Conservation (phyloP, 2,329 filamentous ascomycete species). For the Xylariaceae sp. region DNA sequence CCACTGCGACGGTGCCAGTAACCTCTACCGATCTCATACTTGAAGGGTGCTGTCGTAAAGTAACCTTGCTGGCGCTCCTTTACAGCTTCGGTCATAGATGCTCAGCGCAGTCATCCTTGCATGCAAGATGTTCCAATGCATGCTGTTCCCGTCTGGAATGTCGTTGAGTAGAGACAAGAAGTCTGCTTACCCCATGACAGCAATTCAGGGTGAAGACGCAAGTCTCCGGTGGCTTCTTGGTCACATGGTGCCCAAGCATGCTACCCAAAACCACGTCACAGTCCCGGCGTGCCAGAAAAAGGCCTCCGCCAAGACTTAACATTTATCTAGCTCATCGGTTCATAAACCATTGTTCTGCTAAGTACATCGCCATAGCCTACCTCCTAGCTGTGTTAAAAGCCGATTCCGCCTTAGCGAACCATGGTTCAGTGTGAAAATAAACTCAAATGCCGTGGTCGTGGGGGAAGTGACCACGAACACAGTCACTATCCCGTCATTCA, state of each 20-base stretch:
- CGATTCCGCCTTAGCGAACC: too few relatives aligned
- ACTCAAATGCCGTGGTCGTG: neutral
- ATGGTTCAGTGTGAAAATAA: neutral
- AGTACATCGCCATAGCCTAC: too few relatives aligned
- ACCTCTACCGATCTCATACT: neutral
- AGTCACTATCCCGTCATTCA: neutral
- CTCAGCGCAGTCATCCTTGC: neutral
- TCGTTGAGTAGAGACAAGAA: neutral
- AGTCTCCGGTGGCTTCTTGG: too few relatives aligned
- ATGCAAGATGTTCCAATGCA: constrained; percentile 13
- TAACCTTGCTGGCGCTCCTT: neutral
- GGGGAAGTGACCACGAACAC: constrained; percentile 5
- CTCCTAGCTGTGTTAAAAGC: too few relatives aligned
- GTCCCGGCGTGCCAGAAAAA: constrained; percentile 15
- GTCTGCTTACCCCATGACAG: neutral
- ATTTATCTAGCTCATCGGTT: constrained; percentile 20
- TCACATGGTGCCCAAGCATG: constrained; percentile 15
- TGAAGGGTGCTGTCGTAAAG: neutral
- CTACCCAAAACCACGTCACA: constrained; percentile 23
- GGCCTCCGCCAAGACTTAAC: constrained; percentile 9
- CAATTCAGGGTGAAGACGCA: constrained; percentile 6
- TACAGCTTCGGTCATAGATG: constrained; percentile 1
- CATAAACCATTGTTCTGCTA: constrained; percentile 6
- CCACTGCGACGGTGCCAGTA: constrained; percentile 5
- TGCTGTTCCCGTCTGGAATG: neutral